Base-by-base conservation (phyloP, 495 filamentous ascomycete species). In the Filosporella fistucella region DNA sequence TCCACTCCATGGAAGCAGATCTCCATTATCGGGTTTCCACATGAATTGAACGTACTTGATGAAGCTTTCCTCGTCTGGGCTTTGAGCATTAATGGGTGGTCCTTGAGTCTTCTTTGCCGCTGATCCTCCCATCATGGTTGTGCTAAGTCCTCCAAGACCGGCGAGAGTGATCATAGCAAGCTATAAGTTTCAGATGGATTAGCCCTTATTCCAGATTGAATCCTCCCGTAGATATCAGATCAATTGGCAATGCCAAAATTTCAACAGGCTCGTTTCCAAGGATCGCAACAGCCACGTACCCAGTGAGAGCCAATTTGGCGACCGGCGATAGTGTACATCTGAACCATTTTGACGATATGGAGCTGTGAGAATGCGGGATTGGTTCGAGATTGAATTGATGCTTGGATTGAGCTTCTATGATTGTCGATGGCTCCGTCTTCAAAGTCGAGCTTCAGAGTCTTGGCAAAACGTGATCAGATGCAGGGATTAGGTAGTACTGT, bases 11-110 rank as follows among this genome's bases (percentile, higher is more conserved):
- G 5, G 16, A 4, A 12, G 13, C 13, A 40, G 33, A 39, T 13
- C 16, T 34, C 7, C 14, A 37, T 9, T 32, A 25, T 42, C 5
- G 13, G 21, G 18, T 17, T 18, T 34, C 26, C 46, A 17, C 29
- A 30, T 13, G 12, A 42, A 21, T 9, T 46, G 26, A 18, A 68
- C 86, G 65, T 80, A 97, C 91, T 95, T 88, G 76, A 98, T 93
- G 72, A 96, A 98, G 58, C 84, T 82, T 74, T 94, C 90, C 78
- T 98, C 91, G 63, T 96, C 91, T 63, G 88, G 84, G 71, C 82
- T 91, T 49, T 73, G 71, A 35, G 91, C 90, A 67, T 91, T 85
- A 75, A 95, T 88, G 22, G 89, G 86, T 47, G 91, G 91, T 49
- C 78, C 77, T 61, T 64, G 66, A 14, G 58, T 57, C 52, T 43